Base-by-base conservation (phyloP, 139 green algal genomes). In the Coelastrella sp. region DNA sequence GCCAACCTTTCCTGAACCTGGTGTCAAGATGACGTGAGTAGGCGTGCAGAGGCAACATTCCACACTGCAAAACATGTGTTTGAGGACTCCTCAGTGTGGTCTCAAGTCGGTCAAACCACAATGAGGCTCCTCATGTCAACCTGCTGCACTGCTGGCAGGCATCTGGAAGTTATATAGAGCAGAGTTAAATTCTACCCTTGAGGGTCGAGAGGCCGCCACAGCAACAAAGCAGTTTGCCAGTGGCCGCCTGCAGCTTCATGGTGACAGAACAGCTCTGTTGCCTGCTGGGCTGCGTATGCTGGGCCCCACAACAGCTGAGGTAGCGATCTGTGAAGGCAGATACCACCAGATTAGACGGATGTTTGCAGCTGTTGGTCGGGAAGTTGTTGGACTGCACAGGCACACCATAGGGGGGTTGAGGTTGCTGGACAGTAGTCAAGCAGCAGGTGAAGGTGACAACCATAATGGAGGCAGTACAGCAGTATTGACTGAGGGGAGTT, bases 341-440 rank as follows among this genome's bases (percentile, higher is more conserved):
- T 94, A 91, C 77, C 88, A 92, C 59, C 90, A 91, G 87, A 87
- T 91, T 66, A 4, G 72, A 7, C 85, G 88, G 51, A 94, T 94
- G 91, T 91, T 92, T 74, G 81, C 87, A 1, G 83, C 91, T 0
- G 19, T 93, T 0, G 91, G 88, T 5, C 59, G 86, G 27, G 60
- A 92, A 53, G 91, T 94, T 38, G 63, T 92, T 38, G 64, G 19
- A 27, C 87, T 94, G 63, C 87, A 89, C 38, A 79, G 90, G 1
- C 51, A 83, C 13, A 41, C 69, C 8, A 86, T 94, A 5, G 89
- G 89, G 9, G 89, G 64, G 8, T 88, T 94, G 30, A 71, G 60
- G 13, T 73, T 94, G 66, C 76, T 19, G 21, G 68, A 57, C 21
- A 64, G 19, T 9, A 27, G 53, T 21, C 11, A 32, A 64, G 21